A percentile compares a stretch with the other conserved stretches of the same genome.
phyloP scores from a whole-genome alignment of 78 protist genomes.

The Corallochytrium limacisporum region DNA sequence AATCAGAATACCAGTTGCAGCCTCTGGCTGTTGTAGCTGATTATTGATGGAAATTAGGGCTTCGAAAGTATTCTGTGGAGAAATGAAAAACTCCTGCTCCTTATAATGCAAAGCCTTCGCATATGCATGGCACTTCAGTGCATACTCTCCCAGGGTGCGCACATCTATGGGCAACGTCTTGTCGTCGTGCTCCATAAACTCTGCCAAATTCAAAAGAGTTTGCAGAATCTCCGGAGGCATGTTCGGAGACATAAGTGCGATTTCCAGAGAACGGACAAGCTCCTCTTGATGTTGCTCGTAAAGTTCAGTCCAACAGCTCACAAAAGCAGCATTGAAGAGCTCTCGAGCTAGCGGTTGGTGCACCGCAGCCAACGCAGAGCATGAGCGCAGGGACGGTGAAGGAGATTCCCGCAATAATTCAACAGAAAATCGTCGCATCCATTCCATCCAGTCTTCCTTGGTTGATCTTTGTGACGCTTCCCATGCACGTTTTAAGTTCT shows the following conservation, averaged over 20 bases:
- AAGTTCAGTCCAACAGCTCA: conserved; percentile 84
- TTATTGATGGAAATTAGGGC: conserved; percentile 77
- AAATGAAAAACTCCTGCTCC: conserved; percentile 51
- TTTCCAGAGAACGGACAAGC: conserved; percentile 21
- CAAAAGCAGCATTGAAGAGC: conserved; percentile 91
- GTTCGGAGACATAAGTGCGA: conserved; percentile 4
- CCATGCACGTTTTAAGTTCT: conserved; percentile 63
- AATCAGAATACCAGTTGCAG: conserved; percentile 73
- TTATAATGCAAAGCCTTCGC: conserved; percentile 93
- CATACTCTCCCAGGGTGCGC: conserved; percentile 64
- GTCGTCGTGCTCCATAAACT: conserved; percentile 88
- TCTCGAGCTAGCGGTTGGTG: conserved; percentile 75
- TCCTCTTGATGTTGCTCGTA: conserved; percentile 18
- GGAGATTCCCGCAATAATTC: conserved; percentile 84
- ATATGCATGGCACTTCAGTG: conserved; percentile 83
- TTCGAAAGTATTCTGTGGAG: conserved; percentile 46
- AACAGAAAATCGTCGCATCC: conserved; percentile 77
- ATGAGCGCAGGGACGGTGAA: conserved; percentile 85
- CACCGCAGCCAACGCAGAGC: conserved; percentile 64
- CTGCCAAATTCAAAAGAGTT: conserved; percentile 83
- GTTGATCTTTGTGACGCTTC: conserved; percentile 57
- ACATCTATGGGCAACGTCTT: conserved; percentile 65
- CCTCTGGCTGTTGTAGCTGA: conserved; percentile 85
- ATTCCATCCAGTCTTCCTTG: conserved; percentile 87
- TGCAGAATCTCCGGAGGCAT: conserved; percentile 81